A percentile compares a stretch with the other conserved stretches of the same genome.
Evolutionary conservation across 139 green algal species (phyloP).

Genomic region (Zygnema cylindricum): DNA sequence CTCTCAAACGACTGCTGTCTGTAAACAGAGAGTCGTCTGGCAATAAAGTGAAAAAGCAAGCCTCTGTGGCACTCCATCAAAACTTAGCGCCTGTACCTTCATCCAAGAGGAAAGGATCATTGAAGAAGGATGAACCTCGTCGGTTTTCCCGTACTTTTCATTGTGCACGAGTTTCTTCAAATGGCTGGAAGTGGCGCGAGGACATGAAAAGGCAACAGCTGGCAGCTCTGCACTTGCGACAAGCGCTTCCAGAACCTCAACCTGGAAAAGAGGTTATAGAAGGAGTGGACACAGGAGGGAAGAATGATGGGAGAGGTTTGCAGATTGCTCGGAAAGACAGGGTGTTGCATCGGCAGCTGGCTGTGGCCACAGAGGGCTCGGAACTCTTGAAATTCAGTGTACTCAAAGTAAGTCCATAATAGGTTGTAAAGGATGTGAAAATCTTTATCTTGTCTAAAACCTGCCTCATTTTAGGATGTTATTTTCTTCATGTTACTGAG

Average conservation of each 20-base stretch:
- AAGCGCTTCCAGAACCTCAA: background rate
- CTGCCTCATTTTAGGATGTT: too few species aligned
- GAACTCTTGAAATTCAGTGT: conserved; percentile 51
- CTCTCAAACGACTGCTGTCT: too few species aligned
- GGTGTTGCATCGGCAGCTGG: conserved; percentile 23
- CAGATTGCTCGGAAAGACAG: conserved; percentile 23
- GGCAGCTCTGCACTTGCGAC: background rate
- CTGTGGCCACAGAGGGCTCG: conserved; percentile 19
- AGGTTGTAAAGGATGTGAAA: background rate
- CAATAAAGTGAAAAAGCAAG: too few species aligned
- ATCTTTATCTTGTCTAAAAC: conserved; percentile 15
- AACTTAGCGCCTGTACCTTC: too few species aligned
- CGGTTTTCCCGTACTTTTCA: too few species aligned
- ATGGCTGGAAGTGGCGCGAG: conserved; percentile 2
- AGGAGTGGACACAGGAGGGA: background rate
- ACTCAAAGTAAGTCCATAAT: conserved; percentile 38
- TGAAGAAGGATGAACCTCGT: too few species aligned
- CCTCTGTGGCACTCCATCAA: too few species aligned
- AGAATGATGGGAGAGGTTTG: background rate
- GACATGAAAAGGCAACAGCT: background rate
- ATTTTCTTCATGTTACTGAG: too few species aligned
- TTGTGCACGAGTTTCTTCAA: background rate
- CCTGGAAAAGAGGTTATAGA: background rate
- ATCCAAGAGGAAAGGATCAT: too few species aligned
- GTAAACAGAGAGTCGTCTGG: too few species aligned